Evolutionary conservation across 2,329 filamentous ascomycete genomes (phyloP).

Genomic region (Delphinella strobiligena): DNA sequence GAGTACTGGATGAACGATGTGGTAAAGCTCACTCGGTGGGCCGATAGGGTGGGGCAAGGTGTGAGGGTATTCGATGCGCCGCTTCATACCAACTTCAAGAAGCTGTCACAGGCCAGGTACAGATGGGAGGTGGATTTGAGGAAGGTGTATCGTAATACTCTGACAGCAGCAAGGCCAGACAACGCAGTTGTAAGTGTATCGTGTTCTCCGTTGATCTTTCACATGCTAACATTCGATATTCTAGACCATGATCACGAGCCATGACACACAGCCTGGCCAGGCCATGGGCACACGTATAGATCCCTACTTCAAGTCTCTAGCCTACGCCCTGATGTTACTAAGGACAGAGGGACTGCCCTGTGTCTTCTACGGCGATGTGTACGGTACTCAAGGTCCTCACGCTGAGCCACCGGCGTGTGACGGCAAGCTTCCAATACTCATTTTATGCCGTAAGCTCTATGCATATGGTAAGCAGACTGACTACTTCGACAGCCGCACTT

Average conservation of each 20-base stretch:
- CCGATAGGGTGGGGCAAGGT: slow-evolving; percentile 14
- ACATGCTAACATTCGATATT: too few species aligned
- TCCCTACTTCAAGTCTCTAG: slow-evolving; percentile 57
- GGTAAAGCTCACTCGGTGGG: slow-evolving; percentile 43
- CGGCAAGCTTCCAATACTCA: slow-evolving; percentile 41
- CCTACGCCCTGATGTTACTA: slow-evolving; percentile 60
- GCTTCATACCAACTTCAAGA: slow-evolving; percentile 50
- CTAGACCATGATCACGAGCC: slow-evolving; percentile 57
- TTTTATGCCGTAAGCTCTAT: slow-evolving; percentile 51
- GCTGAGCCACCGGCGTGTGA: slow-evolving; percentile 34
- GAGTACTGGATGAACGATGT: slow-evolving; percentile 57
- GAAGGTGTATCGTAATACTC: slow-evolving; percentile 46
- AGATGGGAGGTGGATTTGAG: slow-evolving; percentile 28
- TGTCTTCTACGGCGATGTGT: slow-evolving; percentile 60
- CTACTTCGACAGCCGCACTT: slow-evolving; percentile 49
- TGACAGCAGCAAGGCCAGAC: slow-evolving; percentile 42
- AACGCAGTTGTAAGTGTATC: slow-evolving; percentile 38
- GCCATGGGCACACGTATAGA: slow-evolving; percentile 51
- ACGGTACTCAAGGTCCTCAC: slow-evolving; percentile 45
- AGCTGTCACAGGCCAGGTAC: slow-evolving; percentile 22
- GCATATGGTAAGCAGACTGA: slow-evolving; percentile 54
- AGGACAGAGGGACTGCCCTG: slow-evolving; percentile 51
- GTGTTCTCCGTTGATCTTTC: too few species aligned
- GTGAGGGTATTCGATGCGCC: slow-evolving; percentile 9
- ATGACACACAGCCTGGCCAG: slow-evolving; percentile 56